These are phyloP conservation scores for Corymbia citriodora DNA, from an alignment of 441 rosid genomes.

Conservation along the genomic window DNA sequence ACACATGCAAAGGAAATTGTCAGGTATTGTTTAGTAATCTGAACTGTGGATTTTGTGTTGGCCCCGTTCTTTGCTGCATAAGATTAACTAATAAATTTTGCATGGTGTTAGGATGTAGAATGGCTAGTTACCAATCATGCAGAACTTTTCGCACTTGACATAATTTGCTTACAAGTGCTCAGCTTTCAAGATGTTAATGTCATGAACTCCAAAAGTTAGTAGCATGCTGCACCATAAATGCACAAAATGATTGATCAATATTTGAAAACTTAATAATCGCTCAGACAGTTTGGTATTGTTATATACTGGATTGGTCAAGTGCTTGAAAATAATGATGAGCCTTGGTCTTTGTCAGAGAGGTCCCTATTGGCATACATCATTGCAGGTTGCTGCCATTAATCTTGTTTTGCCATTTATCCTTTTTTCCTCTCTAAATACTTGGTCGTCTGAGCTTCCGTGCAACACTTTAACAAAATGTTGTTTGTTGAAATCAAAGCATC, in stretches of 20 bases:
- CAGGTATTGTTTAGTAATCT: conserved; percentile 2
- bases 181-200: neutral
- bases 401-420: neutral
- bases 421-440: neutral
- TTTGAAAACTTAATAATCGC: neutral
- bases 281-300: neutral
- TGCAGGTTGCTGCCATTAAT: neutral
- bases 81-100: neutral
- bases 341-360: neutral
- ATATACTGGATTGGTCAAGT: neutral
- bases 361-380: neutral
- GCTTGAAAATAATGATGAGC: neutral
- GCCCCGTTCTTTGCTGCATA: neutral
- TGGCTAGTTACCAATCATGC: neutral
- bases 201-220: neutral
- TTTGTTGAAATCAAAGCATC: neutral
- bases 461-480: neutral
- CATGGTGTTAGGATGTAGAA: neutral
- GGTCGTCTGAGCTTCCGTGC: neutral
- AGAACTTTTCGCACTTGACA: neutral
- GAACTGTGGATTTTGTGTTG: neutral
- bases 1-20: conserved; percentile 15
- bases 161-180: neutral
- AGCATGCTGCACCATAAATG: neutral
- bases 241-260: neutral